These are phyloP conservation scores for Pestalotiopsis sp. DNA, from an alignment of 2,329 filamentous ascomycete species.

Conservation along the genomic window DNA sequence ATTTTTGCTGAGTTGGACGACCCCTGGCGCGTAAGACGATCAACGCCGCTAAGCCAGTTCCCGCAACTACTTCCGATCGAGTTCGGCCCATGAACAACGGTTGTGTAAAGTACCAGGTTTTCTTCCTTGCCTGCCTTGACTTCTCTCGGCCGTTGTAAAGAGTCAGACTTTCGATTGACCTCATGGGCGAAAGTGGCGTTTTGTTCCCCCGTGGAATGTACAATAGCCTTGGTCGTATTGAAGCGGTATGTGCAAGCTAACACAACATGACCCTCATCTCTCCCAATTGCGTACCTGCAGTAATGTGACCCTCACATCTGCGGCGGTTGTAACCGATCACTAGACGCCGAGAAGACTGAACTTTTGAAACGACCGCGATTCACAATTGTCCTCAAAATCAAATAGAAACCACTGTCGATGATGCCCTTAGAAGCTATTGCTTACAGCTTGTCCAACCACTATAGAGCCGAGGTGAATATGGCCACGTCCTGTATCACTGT, in stretches of 20 bases:
- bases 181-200: not conserved
- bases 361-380: not conserved
- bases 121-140: not conserved
- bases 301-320: not conserved
- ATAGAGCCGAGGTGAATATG: not conserved
- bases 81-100: not conserved
- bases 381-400: not conserved
- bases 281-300: constrained; percentile 4
- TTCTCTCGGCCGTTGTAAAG: not conserved
- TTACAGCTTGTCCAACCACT: not conserved
- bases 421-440: too few relatives aligned
- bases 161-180: not conserved
- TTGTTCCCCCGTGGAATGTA: not conserved
- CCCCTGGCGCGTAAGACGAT: constrained; percentile 4
- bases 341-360: not conserved
- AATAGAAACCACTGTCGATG: too few relatives aligned
- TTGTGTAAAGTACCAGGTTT: not conserved
- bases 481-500: not conserved
- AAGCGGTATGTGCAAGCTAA: not conserved
- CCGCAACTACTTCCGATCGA: not conserved
- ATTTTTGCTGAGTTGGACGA: not conserved
- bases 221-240: not conserved
- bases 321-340: not conserved
- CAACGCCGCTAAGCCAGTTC: not conserved
- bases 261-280: not conserved